These are phyloP conservation scores for Xylaria sp. DNA, from an alignment of 2,329 filamentous ascomycete species.

Conservation along the genomic window DNA sequence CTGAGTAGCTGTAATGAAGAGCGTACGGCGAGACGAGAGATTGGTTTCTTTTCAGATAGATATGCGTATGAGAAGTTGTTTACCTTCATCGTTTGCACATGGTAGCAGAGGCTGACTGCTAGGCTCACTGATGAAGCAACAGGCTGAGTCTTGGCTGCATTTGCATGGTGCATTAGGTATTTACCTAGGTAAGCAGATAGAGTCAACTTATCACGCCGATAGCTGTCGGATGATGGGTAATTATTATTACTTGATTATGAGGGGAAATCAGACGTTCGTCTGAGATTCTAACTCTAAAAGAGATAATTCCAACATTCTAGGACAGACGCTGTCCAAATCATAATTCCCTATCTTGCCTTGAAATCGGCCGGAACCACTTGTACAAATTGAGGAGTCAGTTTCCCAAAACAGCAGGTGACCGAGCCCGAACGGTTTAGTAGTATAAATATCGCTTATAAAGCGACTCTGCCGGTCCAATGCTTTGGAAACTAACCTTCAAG, in stretches of 20 bases:
- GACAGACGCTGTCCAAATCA: not conserved
- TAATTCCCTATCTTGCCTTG: not conserved
- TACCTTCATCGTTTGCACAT: too few relatives aligned
- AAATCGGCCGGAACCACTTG: not conserved
- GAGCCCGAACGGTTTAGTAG: not conserved
- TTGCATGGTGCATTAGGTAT: too few relatives aligned
- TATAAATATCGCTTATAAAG: not conserved
- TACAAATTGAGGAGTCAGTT: conserved; percentile 13
- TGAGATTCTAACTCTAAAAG: not conserved
- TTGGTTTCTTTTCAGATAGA: too few relatives aligned
- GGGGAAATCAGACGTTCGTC: too few relatives aligned
- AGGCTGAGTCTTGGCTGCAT: conserved; percentile 5
- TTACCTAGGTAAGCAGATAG: not conserved
- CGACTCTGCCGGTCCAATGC: not conserved
- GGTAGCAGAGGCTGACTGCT: not conserved
- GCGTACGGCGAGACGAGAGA: not conserved
- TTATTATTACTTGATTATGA: too few relatives aligned
- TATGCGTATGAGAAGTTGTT: too few relatives aligned
- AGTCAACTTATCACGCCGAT: not conserved
- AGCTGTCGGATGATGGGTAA: not conserved
- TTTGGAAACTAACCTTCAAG: not conserved
- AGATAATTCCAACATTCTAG: not conserved
- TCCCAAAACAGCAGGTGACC: conserved; percentile 24
- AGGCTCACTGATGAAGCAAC: not conserved
- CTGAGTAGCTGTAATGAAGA: not conserved